Percentiles rank a stretch among this genome's conserved stretches.
Conservation (phyloP, 495 filamentous ascomycete species). For the Aspergillus panamensis region DNA sequence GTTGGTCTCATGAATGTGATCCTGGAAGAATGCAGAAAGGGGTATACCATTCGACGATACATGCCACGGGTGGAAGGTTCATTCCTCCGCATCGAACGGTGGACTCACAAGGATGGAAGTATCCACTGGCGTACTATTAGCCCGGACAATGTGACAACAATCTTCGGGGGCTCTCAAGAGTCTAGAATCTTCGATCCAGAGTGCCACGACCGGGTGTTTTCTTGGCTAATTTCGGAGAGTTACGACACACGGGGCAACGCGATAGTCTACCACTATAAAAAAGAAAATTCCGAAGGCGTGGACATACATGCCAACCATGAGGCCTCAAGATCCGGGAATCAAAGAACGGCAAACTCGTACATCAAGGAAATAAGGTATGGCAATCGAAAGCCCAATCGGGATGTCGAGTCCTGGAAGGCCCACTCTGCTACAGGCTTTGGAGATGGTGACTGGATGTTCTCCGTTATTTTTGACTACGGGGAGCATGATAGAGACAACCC, state of each 20-base stretch:
- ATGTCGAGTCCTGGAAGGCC: neutral
- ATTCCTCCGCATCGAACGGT: slow-evolving; percentile 3
- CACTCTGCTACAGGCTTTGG: neutral
- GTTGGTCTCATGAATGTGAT: too few relatives aligned
- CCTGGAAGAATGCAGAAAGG: too few relatives aligned
- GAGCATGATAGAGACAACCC: neutral
- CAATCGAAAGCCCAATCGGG: neutral
- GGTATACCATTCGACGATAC: slow-evolving; percentile 2
- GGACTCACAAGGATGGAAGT: neutral
- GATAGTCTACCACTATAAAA: slow-evolving; percentile 1
- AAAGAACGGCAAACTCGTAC: neutral
- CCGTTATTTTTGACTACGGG: slow-evolving; percentile 7
- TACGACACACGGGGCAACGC: neutral
- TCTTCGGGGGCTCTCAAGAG: neutral
- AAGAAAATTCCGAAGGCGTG: neutral
- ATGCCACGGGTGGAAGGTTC: slow-evolving; percentile 1
- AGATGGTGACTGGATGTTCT: slow-evolving; percentile 7
- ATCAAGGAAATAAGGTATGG: slow-evolving; percentile 7
- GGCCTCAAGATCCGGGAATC: neutral
- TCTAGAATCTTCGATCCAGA: slow-evolving; percentile 1
- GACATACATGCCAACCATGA: neutral
- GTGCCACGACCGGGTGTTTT: neutral
- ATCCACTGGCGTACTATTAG: slow-evolving; percentile 3
- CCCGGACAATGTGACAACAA: neutral
- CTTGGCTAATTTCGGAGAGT: slow-evolving; percentile 1